These are phyloP conservation scores for Neurospora sp. DNA, from an alignment of 495 filamentous ascomycete genomes.

Conservation along the genomic window DNA sequence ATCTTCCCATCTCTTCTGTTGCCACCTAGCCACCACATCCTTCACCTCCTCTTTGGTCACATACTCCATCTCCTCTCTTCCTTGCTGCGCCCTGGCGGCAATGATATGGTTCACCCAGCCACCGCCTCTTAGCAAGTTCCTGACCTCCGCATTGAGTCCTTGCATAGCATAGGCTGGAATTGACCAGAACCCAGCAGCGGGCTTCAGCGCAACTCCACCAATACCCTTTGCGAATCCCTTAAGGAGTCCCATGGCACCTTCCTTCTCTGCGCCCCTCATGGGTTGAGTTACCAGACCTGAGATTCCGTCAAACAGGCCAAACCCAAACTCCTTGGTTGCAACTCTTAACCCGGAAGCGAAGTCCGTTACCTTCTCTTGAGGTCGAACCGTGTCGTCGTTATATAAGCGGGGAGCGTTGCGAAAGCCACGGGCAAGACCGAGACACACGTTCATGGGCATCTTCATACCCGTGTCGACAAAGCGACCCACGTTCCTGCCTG, in stretches of 20 bases:
- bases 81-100: conserved; percentile 60
- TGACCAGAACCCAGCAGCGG: conserved; percentile 54
- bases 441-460: conserved; percentile 70
- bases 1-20: conserved; percentile 25
- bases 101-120: conserved; percentile 63
- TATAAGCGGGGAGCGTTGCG: conserved; percentile 77
- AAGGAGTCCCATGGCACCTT: conserved; percentile 55
- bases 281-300: conserved; percentile 66
- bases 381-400: conserved; percentile 61
- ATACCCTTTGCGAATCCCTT: conserved; percentile 71
- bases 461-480: conserved; percentile 62
- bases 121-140: conserved; percentile 45
- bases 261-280: conserved; percentile 52
- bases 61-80: conserved; percentile 48
- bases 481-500: conserved; percentile 53
- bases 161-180: conserved; percentile 65
- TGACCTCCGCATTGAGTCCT: conserved; percentile 64
- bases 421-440: conserved; percentile 72
- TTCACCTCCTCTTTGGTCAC: conserved; percentile 42
- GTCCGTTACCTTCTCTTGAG: conserved; percentile 58
- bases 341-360: conserved; percentile 56
- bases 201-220: conserved; percentile 61
- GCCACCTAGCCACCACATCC: conserved; percentile 51
- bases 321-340: conserved; percentile 57
- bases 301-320: conserved; percentile 60